phyloP scores from a whole-genome alignment of 2,329 filamentous ascomycete genomes.

The Xylaria sp. region DNA sequence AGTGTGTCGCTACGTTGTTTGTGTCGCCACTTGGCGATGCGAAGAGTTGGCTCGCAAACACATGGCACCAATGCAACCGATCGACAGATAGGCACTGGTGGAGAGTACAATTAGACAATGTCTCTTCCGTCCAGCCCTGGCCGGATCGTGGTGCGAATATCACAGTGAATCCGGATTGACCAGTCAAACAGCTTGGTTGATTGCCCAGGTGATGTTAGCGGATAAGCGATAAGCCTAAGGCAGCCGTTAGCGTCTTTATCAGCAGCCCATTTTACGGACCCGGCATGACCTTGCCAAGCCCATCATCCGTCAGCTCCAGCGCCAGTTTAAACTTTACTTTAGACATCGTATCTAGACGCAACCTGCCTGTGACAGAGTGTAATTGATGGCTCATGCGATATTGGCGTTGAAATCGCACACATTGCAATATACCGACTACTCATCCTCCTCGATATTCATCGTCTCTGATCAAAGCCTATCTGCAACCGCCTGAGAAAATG shows the following conservation, averaged over 20 bases:
- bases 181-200: background rate
- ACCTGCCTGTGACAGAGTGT: too few relatives aligned
- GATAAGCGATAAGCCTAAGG: conserved; percentile 21
- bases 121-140: background rate
- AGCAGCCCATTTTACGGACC: conserved; percentile 17
- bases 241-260: conserved; percentile 23
- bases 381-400: background rate
- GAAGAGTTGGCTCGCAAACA: background rate
- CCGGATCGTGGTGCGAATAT: background rate
- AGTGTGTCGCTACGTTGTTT: background rate
- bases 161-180: too few relatives aligned
- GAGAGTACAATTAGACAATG: too few relatives aligned
- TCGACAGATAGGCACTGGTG: background rate
- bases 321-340: too few relatives aligned
- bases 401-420: background rate
- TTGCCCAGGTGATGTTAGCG: background rate
- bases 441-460: background rate
- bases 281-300: conserved; percentile 10
- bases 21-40: conserved; percentile 15
- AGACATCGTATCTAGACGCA: too few relatives aligned
- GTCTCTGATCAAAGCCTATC: background rate
- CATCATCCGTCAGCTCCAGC: background rate
- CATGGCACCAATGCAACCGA: conserved; percentile 2
- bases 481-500: conserved; percentile 44
- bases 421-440: background rate